phyloP scores from a whole-genome alignment of 192 early-diverging fungal species.

The Spizellomyces sp. region DNA sequence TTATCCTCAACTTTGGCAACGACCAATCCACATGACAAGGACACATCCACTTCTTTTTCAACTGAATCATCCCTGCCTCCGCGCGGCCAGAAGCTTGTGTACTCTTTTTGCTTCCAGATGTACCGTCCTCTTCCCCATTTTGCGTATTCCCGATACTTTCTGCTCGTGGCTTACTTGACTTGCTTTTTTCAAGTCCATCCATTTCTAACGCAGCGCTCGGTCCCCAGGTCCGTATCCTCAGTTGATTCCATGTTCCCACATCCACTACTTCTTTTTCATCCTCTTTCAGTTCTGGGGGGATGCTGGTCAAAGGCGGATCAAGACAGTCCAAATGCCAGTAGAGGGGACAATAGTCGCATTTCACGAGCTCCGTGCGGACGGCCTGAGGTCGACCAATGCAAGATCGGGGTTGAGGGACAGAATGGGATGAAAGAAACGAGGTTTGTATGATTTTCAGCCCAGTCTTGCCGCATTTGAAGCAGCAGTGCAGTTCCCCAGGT shows the following conservation, averaged over 20 bases:
- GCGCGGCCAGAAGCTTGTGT: not conserved
- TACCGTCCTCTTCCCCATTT: slow-evolving; percentile 17
- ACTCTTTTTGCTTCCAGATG: too few species aligned
- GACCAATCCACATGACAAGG: slow-evolving; percentile 56
- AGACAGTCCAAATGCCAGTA: slow-evolving; percentile 62
- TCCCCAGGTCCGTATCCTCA: slow-evolving; percentile 25
- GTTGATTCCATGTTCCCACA: not conserved
- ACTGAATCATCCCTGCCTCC: slow-evolving; percentile 21
- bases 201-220: not conserved
- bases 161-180: not conserved
- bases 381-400: slow-evolving; percentile 16
- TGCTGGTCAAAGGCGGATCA: slow-evolving; percentile 40
- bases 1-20: slow-evolving; percentile 29
- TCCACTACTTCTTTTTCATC: slow-evolving; percentile 31
- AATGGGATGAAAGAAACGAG: slow-evolving; percentile 28
- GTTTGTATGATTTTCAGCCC: slow-evolving; percentile 11
- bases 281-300: slow-evolving; percentile 34
- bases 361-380: slow-evolving; percentile 41
- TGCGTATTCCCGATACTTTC: slow-evolving; percentile 13
- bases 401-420: slow-evolving; percentile 14
- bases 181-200: slow-evolving; percentile 7
- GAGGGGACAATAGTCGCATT: slow-evolving; percentile 54
- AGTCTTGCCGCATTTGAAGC: slow-evolving; percentile 33
- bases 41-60: slow-evolving; percentile 54
- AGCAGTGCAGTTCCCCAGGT: not conserved